These are phyloP conservation scores for Apostasia shenzhenica DNA, from an alignment of 106 monocot genomes.

Conservation along the genomic window DNA sequence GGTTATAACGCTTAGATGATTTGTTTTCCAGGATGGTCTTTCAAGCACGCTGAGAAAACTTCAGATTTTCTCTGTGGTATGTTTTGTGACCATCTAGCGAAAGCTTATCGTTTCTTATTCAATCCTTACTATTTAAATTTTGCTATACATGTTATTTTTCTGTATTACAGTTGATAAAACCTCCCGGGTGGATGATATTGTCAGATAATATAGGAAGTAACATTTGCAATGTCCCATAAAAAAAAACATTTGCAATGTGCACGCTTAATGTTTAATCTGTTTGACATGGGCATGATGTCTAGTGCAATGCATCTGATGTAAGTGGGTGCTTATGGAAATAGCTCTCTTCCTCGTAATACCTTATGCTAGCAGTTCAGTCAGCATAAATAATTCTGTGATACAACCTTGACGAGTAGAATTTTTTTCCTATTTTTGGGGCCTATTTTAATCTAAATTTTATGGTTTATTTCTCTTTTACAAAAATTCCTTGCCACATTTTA, in stretches of 20 bases:
- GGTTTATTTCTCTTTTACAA: neutral
- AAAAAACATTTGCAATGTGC: neutral
- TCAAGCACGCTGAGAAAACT: conserved; percentile 10
- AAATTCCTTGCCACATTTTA: neutral
- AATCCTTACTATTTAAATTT: neutral
- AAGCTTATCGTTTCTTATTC: neutral
- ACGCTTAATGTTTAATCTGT: neutral
- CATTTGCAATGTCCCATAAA: neutral
- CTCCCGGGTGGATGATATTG: neutral
- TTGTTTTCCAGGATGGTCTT: conserved; percentile 15
- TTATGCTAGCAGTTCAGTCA: neutral
- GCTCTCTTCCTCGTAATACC: neutral
- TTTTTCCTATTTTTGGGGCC: no score
- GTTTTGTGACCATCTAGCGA: neutral
- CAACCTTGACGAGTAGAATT: no score
- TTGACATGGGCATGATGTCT: neutral
- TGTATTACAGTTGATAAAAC: neutral
- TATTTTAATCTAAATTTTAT: neutral
- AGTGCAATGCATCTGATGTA: neutral
- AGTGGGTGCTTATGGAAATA: neutral
- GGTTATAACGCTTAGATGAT: neutral
- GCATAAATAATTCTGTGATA: neutral
- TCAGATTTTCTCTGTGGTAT: conserved; percentile 22
- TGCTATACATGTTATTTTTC: neutral
- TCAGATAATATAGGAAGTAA: neutral